Evolutionary conservation across 2,329 filamentous ascomycete genomes (phyloP).

Genomic region (Myriosclerotinia curreyana): DNA sequence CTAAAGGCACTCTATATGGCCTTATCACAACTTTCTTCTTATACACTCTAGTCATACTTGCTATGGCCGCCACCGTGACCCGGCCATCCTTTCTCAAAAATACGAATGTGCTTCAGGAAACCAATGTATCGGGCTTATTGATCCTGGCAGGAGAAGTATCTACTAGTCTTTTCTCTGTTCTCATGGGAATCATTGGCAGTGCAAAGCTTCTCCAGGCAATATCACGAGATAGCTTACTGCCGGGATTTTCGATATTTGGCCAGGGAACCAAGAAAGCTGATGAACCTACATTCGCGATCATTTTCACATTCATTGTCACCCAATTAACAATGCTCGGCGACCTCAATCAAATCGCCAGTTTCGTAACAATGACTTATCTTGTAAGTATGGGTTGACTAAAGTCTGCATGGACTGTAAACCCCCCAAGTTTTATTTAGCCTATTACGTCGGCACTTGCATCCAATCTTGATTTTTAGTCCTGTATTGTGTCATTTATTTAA

Average conservation of each 20-base stretch:
- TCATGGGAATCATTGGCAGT: constrained; percentile 84
- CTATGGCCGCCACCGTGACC: constrained; percentile 74
- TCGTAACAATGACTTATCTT: constrained; percentile 88
- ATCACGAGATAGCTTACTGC: constrained; percentile 73
- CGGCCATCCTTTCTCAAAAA: constrained; percentile 63
- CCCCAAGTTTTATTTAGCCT: no score
- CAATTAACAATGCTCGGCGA: constrained; percentile 79
- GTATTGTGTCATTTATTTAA: background rate
- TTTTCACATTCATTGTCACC: constrained; percentile 71
- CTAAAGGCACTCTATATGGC: constrained; percentile 77
- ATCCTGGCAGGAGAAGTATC: constrained; percentile 81
- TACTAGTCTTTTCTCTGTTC: constrained; percentile 76
- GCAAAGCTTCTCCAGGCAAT: constrained; percentile 83
- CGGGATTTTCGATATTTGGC: constrained; percentile 70
- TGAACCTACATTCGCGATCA: constrained; percentile 72
- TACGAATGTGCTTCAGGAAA: constrained; percentile 76
- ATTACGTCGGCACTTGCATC: no score
- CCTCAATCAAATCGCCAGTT: constrained; percentile 83
- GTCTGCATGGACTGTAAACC: background rate
- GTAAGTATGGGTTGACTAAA: constrained; percentile 40
- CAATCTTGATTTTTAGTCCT: background rate
- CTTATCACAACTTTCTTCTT: constrained; percentile 71
- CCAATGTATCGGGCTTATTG: constrained; percentile 70
- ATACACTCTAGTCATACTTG: constrained; percentile 73
- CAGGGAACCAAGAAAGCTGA: constrained; percentile 69